Evolutionary conservation across 2,329 filamentous ascomycete genomes (phyloP).

Genomic region (Xylaria sp.): DNA sequence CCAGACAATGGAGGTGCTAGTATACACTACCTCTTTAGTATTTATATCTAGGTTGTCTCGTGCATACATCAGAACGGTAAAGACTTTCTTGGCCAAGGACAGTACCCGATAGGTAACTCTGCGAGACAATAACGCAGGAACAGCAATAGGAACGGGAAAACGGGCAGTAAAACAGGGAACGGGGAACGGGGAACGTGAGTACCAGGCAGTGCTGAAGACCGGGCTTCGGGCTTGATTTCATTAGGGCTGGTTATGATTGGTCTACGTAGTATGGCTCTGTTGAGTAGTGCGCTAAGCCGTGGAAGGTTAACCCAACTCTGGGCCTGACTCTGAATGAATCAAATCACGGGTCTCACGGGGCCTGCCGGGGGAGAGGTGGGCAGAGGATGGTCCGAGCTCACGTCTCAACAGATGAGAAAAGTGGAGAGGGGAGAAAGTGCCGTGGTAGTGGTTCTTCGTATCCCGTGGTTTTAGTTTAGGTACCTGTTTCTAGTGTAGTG

Average conservation of each 20-base stretch:
- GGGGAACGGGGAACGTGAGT: slow-evolving; percentile 19
- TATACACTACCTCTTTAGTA: too few relatives aligned
- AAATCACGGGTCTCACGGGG: slow-evolving; percentile 17
- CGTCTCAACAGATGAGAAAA: slow-evolving; percentile 40
- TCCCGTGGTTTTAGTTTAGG: too few relatives aligned
- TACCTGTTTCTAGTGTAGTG: too few relatives aligned
- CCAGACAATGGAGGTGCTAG: too few relatives aligned
- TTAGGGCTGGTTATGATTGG: slow-evolving; percentile 23
- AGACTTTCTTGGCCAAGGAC: not conserved
- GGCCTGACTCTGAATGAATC: slow-evolving; percentile 9
- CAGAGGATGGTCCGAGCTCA: slow-evolving; percentile 31
- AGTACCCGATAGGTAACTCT: too few relatives aligned
- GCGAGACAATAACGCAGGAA: not conserved
- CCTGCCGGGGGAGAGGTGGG: slow-evolving; percentile 12
- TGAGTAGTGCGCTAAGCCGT: slow-evolving; percentile 24
- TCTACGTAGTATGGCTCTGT: slow-evolving; percentile 18
- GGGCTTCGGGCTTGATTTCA: slow-evolving; percentile 5
- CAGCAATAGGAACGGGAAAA: slow-evolving; percentile 21
- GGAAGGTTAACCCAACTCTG: slow-evolving; percentile 6
- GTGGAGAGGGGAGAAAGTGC: slow-evolving; percentile 18
- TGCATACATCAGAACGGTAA: not conserved
- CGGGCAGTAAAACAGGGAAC: not conserved
- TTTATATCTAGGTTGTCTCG: too few relatives aligned
- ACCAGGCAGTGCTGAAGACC: not conserved
- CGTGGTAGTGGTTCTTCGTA: slow-evolving; percentile 21